phyloP scores from a whole-genome alignment of 2,329 filamentous ascomycete species.

The Emericellopsis cladophorae region DNA sequence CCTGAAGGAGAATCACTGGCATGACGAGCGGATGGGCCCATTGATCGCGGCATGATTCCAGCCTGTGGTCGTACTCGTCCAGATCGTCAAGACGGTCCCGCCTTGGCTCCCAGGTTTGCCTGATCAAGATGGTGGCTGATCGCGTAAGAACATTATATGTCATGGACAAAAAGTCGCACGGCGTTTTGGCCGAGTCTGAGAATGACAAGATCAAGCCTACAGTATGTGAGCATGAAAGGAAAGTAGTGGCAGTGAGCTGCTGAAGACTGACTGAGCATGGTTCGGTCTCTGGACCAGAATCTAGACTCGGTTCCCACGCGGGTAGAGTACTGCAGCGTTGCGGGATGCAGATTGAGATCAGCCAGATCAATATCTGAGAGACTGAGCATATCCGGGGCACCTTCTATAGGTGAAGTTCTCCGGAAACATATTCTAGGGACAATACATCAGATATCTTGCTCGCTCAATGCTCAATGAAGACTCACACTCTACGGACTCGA shows the following conservation, averaged over 20 bases:
- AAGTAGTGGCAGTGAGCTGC: neutral
- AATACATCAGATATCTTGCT: too few relatives aligned
- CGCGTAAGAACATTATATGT: constrained; percentile 25
- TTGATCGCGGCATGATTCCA: constrained; percentile 28
- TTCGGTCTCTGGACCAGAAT: constrained; percentile 24
- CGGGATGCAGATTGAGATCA: constrained; percentile 22
- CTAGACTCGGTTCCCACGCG: constrained; percentile 24
- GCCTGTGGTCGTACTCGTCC: constrained; percentile 30
- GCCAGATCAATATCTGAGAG: constrained; percentile 20
- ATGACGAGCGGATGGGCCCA: constrained; percentile 33
- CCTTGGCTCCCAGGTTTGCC: constrained; percentile 28
- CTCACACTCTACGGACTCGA: constrained; percentile 21
- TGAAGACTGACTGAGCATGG: constrained; percentile 15
- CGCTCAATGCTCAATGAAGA: neutral
- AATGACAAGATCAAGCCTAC: constrained; percentile 30
- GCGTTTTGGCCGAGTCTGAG: constrained; percentile 27
- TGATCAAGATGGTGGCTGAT: constrained; percentile 25
- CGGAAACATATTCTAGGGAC: constrained; percentile 20
- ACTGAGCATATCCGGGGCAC: constrained; percentile 20
- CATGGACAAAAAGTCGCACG: constrained; percentile 34
- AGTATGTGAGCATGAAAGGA: constrained; percentile 3
- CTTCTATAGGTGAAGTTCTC: constrained; percentile 15
- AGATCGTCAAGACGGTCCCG: constrained; percentile 27
- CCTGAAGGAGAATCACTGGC: constrained; percentile 31
- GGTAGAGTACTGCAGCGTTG: constrained; percentile 24